Evolutionary conservation across 2,329 filamentous ascomycete species (phyloP).

Genomic region (Cercospora citrullina): DNA sequence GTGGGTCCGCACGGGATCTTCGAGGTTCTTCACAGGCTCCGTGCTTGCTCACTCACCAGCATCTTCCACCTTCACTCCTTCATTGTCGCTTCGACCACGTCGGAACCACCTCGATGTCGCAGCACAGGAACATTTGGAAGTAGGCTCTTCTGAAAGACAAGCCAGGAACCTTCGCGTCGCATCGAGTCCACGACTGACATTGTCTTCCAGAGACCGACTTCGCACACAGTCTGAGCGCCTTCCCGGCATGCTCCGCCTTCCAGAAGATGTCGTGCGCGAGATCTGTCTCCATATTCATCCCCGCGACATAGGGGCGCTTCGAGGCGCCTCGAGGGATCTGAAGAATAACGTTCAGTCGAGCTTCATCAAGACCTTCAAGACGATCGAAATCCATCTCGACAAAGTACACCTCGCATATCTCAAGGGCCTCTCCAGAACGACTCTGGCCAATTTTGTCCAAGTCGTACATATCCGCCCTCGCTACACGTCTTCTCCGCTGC

Average conservation of each 20-base stretch:
- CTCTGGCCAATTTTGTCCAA: constrained; percentile 6
- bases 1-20: neutral
- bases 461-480: constrained; percentile 5
- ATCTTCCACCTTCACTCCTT: neutral
- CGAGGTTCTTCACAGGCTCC: neutral
- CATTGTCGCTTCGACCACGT: neutral
- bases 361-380: constrained; percentile 6
- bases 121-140: neutral
- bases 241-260: neutral
- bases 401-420: constrained; percentile 2
- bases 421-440: neutral
- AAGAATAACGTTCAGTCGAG: neutral
- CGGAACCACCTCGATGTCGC: neutral
- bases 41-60: neutral
- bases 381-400: constrained; percentile 10
- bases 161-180: neutral
- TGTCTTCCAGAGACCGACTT: neutral
- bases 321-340: neutral
- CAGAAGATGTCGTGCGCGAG: constrained; percentile 7
- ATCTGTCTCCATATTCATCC: constrained; percentile 1
- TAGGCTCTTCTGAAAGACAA: neutral
- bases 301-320: neutral
- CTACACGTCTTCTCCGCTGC: neutral
- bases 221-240: neutral
- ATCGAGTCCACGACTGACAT: neutral